phyloP scores from a whole-genome alignment of 2,329 filamentous ascomycete species.

The Daldinia sp. region DNA sequence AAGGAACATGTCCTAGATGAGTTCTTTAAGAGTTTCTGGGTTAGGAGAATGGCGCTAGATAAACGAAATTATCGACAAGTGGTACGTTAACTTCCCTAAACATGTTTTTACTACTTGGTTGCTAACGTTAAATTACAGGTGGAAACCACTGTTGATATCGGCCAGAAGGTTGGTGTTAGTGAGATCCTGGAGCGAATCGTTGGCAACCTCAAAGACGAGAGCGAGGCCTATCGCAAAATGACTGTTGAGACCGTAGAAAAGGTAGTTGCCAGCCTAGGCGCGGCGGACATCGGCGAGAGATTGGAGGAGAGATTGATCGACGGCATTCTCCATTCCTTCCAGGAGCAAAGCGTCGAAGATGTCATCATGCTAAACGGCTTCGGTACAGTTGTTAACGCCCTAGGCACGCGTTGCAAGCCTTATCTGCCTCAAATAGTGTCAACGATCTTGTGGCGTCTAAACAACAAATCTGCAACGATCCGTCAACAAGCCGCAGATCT shows the following conservation, averaged over 20 bases:
- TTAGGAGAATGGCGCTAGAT: slow-evolving; percentile 94
- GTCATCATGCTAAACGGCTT: slow-evolving; percentile 97
- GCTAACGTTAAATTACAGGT: slow-evolving; percentile 60
- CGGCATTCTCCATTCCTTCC: slow-evolving; percentile 94
- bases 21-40: slow-evolving; percentile 99
- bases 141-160: slow-evolving; percentile 96
- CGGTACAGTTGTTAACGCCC: slow-evolving; percentile 94
- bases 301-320: slow-evolving; percentile 95
- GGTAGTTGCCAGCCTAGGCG: slow-evolving; percentile 90
- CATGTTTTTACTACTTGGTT: neutral
- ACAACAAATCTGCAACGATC: slow-evolving; percentile 97
- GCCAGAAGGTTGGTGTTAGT: slow-evolving; percentile 96
- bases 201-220: slow-evolving; percentile 96
- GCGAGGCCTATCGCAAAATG: slow-evolving; percentile 98
- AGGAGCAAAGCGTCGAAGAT: slow-evolving; percentile 97
- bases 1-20: slow-evolving; percentile 96
- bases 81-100: slow-evolving; percentile 27
- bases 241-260: slow-evolving; percentile 98
- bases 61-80: slow-evolving; percentile 98
- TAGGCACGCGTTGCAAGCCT: slow-evolving; percentile 93
- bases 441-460: slow-evolving; percentile 94
- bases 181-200: slow-evolving; percentile 96
- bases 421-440: slow-evolving; percentile 97
- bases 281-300: slow-evolving; percentile 91
- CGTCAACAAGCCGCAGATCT: slow-evolving; percentile 97